Base-by-base conservation (phyloP, 306 rosid species). In the Gillenia trifoliata region DNA sequence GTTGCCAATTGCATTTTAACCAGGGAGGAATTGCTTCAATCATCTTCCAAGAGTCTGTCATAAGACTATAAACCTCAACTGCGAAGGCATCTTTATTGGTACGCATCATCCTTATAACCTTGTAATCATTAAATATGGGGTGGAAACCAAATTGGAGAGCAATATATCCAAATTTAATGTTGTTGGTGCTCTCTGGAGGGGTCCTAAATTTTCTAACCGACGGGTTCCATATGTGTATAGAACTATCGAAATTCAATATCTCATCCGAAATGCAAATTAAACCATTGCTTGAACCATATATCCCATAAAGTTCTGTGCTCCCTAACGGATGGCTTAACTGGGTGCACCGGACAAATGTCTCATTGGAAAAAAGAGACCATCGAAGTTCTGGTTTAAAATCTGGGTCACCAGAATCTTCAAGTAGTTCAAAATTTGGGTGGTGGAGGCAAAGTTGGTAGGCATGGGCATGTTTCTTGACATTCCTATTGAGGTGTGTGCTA, bases 281-380 rank as follows among this genome's bases (percentile, higher is more conserved):
- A 11, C 70, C 52, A 23, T 66, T 66, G 29, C 54, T 66, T 8
- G 70, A 66, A 2, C 70, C 70, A 66, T 66, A 66, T 23, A 66
- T 66, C 54, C 0, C 0, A 1, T 12, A 65, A 9, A 0, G 49
- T 40, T 66, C 6, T 66, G 1, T 40, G 3, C 5, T 66, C 13
- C 31, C 43, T 2, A 66, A 40, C 0, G 70, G 70, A 16, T 23
- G 54, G 3, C 7, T 43, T 25, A 66, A 23, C n/a, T 66, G 2
- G 6, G 16, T 38, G 33, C 31, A 66, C 30, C 2, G 12, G 31
- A 22, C 70, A 66, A 66, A 66, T 23, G 52, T 66, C 6, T 66
- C 52, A 6, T 8, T 4, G 0, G 52, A 12, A 4, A n/a, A 66
- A 40, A 66, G 12, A 40, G 49, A 52, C n/a, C n/a, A n/a, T n/a